Evolutionary conservation across 495 filamentous ascomycete genomes (phyloP).

Genomic region (Penicillium maclennaniae): DNA sequence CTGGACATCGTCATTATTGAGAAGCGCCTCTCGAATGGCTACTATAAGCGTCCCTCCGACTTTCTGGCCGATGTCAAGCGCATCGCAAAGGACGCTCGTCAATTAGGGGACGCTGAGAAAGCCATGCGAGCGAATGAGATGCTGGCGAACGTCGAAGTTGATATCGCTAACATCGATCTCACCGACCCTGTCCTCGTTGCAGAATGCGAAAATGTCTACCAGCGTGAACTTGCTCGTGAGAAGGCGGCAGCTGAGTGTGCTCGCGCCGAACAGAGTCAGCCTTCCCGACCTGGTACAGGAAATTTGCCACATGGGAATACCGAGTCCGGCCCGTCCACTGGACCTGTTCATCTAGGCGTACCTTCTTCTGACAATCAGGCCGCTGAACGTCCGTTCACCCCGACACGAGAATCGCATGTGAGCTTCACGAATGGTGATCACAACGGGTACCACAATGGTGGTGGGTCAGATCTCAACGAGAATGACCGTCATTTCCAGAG

Average conservation of each 20-base stretch:
- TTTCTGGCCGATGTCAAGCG: constrained; percentile 82
- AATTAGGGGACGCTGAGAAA: constrained; percentile 66
- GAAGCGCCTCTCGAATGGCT: constrained; percentile 89
- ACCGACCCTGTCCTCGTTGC: constrained; percentile 59
- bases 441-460: constrained; percentile 32
- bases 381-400: constrained; percentile 48
- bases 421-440: constrained; percentile 48
- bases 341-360: constrained; percentile 59
- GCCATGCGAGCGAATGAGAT: constrained; percentile 87
- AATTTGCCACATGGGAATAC: constrained; percentile 45
- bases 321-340: constrained; percentile 45
- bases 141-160: constrained; percentile 85
- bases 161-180: constrained; percentile 66
- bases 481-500: constrained; percentile 45
- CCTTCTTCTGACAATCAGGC: constrained; percentile 41
- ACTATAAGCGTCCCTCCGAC: constrained; percentile 82
- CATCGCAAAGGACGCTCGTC: constrained; percentile 76
- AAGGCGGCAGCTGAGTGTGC: constrained; percentile 62
- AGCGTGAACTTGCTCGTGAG: constrained; percentile 66
- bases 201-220: constrained; percentile 69
- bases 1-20: constrained; percentile 91
- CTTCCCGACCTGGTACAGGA: constrained; percentile 20
- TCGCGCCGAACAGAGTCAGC: constrained; percentile 19
- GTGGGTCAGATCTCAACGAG: constrained; percentile 47
- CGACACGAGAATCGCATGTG: constrained; percentile 42